Base-by-base conservation (phyloP, 179 eudicot species). In the Silene coronaria region DNA sequence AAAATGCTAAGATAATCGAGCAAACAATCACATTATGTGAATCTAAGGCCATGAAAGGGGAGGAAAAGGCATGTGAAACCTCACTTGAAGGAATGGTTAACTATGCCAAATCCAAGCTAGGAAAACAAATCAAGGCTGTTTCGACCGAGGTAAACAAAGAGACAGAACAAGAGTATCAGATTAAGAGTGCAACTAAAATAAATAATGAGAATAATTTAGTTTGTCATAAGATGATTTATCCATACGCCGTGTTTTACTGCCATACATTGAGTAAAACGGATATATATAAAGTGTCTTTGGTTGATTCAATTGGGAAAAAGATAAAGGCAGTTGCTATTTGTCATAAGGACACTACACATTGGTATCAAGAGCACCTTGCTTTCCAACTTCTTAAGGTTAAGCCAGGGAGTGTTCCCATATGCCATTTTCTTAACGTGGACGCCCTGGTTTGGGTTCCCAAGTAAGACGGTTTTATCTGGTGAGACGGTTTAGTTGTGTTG, bases 11-110 rank as follows among this genome's bases (percentile, higher is more conserved):
- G 23, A 3, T 19, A 27, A 76, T 80, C 16, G 51, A 72, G 59
- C 24, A 59, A 0, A 72, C 80, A 0, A 16, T 80, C 12, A 67
- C 8, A 5, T 4, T 13, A 16, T 80, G 83, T 6, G 79, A 80
- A 48, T 16, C 21, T 21, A 58, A 42, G 53, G 24, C 23, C 5
- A 16, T 32, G 0, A 34, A 21, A 42, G 80, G 70, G 3, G 77
- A 76, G 6, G 51, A 53, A 5, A 76, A 66, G 42, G 22, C 48
- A 11, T 91, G 93, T 21, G 85, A 85, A 1, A 84, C 90, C 51
- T 89, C 93, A 1, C 68, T 91, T 19, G 93, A 91, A 72, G 79
- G 88, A 10, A 84, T 91, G 96, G 53, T 91, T 0, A 90, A 87
- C 70, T 89, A 75, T 69, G 82, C 65, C 48, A 48, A 70, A 13